Conservation (phyloP, 305 asterid species). For the Fraxinus paxiana region DNA sequence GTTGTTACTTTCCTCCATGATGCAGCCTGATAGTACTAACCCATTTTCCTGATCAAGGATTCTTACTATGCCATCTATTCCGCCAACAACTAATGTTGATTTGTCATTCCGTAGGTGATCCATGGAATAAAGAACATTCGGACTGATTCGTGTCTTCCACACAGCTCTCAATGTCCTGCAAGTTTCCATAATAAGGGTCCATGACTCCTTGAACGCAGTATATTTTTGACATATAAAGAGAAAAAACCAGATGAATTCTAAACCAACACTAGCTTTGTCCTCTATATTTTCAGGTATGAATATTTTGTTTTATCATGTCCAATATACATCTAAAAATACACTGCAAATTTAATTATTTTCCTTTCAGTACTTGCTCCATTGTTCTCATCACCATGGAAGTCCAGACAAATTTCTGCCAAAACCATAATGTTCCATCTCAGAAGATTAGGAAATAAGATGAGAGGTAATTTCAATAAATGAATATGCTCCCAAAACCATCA, state of each 20-base stretch:
- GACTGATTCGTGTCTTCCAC: constrained; percentile 71
- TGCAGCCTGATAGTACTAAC: constrained; percentile 55
- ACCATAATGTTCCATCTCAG: neutral
- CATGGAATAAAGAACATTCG: constrained; percentile 67
- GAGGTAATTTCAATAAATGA: neutral
- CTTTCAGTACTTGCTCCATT: neutral
- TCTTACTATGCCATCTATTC: constrained; percentile 84
- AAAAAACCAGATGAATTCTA: neutral
- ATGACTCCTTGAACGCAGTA: neutral
- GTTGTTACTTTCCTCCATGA: constrained; percentile 42
- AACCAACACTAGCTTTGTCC: neutral
- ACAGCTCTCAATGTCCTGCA: constrained; percentile 49
- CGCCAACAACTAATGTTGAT: constrained; percentile 76
- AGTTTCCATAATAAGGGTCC: neutral
- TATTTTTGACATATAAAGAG: neutral
- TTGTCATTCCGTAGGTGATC: constrained; percentile 58
- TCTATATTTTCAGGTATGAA: neutral
- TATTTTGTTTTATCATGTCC: neutral
- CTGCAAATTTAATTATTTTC: neutral
- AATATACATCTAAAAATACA: neutral
- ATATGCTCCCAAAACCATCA: constrained; percentile 5
- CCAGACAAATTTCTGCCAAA: neutral
- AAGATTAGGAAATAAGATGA: neutral
- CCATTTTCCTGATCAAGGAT: constrained; percentile 69
- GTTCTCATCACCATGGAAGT: neutral